These are phyloP conservation scores for Entophlyctis helioformis DNA, from an alignment of 192 early-diverging fungal species.

Conservation along the genomic window DNA sequence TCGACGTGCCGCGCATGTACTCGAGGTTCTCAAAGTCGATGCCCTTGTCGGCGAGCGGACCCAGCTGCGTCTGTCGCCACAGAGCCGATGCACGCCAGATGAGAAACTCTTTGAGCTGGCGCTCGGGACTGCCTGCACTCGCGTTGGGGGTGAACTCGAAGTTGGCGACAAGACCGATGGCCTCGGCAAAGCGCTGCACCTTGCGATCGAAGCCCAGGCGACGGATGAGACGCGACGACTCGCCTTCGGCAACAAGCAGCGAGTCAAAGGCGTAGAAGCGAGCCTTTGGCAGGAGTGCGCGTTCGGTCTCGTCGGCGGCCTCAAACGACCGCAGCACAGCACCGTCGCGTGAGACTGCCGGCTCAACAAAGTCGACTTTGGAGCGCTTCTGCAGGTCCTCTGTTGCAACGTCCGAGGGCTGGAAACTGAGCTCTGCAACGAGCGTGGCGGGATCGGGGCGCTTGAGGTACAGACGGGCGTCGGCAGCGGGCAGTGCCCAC, in stretches of 20 bases:
- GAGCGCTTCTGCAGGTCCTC: conserved; percentile 8
- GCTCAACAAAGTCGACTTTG: conserved; percentile 22
- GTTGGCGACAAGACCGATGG: conserved; percentile 35
- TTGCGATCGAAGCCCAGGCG: conserved; percentile 28
- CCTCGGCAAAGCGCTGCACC: conserved; percentile 17
- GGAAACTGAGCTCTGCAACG: conserved; percentile 22
- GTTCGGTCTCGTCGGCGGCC: neutral
- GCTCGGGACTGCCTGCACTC: conserved; percentile 8
- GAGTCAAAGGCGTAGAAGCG: conserved; percentile 15
- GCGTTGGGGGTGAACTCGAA: conserved; percentile 19
- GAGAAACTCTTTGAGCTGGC: conserved; percentile 18
- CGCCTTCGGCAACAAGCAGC: conserved; percentile 28
- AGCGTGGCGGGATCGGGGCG: neutral
- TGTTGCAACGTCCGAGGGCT: conserved; percentile 3
- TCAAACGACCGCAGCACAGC: conserved; percentile 8
- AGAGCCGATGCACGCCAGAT: conserved; percentile 7
- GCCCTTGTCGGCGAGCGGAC: conserved; percentile 11
- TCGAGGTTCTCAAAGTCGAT: conserved; percentile 30
- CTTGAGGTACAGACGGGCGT: conserved; percentile 8
- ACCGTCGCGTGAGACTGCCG: conserved; percentile 13
- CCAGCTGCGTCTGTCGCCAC: conserved; percentile 18
- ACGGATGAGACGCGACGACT: conserved; percentile 21
- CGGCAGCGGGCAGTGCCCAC: conserved; percentile 12
- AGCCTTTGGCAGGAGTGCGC: neutral
- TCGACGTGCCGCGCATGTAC: conserved; percentile 21